These are phyloP conservation scores for Dothideomycetes sp. DNA, from an alignment of 2,329 filamentous ascomycete genomes.

Conservation along the genomic window DNA sequence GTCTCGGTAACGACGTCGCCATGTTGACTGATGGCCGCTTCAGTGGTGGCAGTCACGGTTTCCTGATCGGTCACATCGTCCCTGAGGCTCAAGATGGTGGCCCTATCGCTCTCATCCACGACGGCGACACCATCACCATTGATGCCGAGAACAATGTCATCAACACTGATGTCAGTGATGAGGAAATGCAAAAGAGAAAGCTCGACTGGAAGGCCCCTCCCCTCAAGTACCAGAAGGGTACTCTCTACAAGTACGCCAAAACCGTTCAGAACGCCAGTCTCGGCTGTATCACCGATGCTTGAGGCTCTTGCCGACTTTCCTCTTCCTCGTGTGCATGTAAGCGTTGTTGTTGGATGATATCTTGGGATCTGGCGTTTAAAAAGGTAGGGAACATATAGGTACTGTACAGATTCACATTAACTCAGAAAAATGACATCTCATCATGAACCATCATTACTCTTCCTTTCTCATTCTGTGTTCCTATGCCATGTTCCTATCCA, in stretches of 20 bases:
- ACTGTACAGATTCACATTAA: conserved; percentile 11
- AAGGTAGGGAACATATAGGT: conserved; percentile 10
- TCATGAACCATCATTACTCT: too few species aligned
- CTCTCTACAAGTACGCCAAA: conserved; percentile 50
- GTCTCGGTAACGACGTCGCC: conserved; percentile 64
- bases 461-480: too few species aligned
- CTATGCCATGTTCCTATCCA: too few species aligned
- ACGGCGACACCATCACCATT: conserved; percentile 80
- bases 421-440: conserved; percentile 6
- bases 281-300: conserved; percentile 49
- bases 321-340: too few species aligned
- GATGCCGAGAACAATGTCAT: conserved; percentile 64
- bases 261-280: conserved; percentile 49
- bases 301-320: not conserved
- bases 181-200: conserved; percentile 47
- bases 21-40: conserved; percentile 90
- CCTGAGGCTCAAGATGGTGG: conserved; percentile 86
- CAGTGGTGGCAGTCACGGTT: conserved; percentile 78
- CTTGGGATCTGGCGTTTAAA: conserved; percentile 10
- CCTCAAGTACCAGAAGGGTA: conserved; percentile 50
- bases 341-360: conserved; percentile 4
- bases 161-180: conserved; percentile 57
- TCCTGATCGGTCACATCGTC: conserved; percentile 87
- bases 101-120: conserved; percentile 70
- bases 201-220: conserved; percentile 45